Evolutionary conservation across 139 green algal species (phyloP), one percentile per base, ranked within the genome.

Genomic region (Volvox africanus): DNA sequence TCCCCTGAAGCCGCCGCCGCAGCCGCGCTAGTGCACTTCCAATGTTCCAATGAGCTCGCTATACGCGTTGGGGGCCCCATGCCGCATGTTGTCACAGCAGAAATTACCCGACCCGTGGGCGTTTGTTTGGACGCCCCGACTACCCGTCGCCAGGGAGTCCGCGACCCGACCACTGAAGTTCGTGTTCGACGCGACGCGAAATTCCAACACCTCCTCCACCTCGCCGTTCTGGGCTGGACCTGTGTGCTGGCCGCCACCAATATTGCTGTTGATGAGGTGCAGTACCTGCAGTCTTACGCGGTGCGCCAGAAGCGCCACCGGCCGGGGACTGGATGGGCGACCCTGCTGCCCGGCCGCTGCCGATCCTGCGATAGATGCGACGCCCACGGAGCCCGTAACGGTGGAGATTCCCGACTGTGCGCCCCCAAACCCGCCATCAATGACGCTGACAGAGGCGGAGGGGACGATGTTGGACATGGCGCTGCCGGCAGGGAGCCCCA

Each of bases 221-320:
- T 65, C 16, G 35, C n/a, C 50, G 55, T 32, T 32, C 6, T 61
- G 1, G 5, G 22, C 17, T 44, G 80, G 22, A 20, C 13, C 80
- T 55, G 50, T 37, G 50, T 71, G 32, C 16, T 22, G 13, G 11
- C 14, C 32, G 62, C 62, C 21, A 61, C 82, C 22, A 1, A 24
- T 26, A 14, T 9, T 88, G 22, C 83, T 33, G 22, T 89, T 28
- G 26, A 89, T 37, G 22, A 89, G 32, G 12, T 68, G 68, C 83
- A 89, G 83, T 19, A 89, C 83, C 35, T 89, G 83, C 67, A 89
- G 83, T 68, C 36, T 26, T 33, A 89, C 65, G 24, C 83, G 83
- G 1, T 33, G 67, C 13, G 83, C 35, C 65, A 89, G 36, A 5
- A 9, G 5, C 83, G 83, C 24, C 61, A 89, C 26, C 12, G 11